Base-by-base conservation (phyloP, 805 yeast genomes). In the Zygoascus ofunaensis region DNA sequence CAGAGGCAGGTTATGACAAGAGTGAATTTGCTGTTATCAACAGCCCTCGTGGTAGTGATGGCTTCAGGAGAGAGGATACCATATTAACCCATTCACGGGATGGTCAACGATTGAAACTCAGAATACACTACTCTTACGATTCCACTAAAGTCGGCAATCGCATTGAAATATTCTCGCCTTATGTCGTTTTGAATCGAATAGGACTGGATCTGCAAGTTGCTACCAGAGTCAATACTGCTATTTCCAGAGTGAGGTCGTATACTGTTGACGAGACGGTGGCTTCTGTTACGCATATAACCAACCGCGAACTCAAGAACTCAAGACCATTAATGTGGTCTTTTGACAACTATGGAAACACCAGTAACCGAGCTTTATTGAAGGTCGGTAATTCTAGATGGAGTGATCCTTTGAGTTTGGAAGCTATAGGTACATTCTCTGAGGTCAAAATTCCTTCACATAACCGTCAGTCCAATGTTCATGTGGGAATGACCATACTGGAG, bases 301-400 rank as follows among this genome's bases (percentile, higher is more conserved):
- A 41, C 34, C 3, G 40, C 39, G 54, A 34, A 43, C 36, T 39
- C 41, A 46, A 26, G 24, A 35, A 28, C 48, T 63, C 1, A 4
- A 53, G 58, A 34, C 95, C 96, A 0, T 75, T 74, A 46, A 77
- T 92, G 84, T 89, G 92, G 66, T 90, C 98, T 0, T 90, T 86
- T 57, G 81, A 76, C 20, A 68, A 66, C 12, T 74, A 71, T 28
- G 80, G 76, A 41, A 37, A 20, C 12, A 73, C 79, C 22, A 73
- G 71, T 35, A 80, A 82, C 54, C 69, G 94, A 46, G 94, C 89
- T 0, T 56, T 72, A 21, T 55, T 89, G 4, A 72, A 74, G 48
- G 70, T 85, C 18, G 82, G 74, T 0, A 84, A 82, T 44, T 81
- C 95, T 0, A 69, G 70, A 4, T 74, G 84, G 75, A 82, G 95